Percentiles rank a stretch among this genome's conserved stretches.
phyloP scores from a whole-genome alignment of 2,329 filamentous ascomycete species.

The Penicillium sclerotiorum region DNA sequence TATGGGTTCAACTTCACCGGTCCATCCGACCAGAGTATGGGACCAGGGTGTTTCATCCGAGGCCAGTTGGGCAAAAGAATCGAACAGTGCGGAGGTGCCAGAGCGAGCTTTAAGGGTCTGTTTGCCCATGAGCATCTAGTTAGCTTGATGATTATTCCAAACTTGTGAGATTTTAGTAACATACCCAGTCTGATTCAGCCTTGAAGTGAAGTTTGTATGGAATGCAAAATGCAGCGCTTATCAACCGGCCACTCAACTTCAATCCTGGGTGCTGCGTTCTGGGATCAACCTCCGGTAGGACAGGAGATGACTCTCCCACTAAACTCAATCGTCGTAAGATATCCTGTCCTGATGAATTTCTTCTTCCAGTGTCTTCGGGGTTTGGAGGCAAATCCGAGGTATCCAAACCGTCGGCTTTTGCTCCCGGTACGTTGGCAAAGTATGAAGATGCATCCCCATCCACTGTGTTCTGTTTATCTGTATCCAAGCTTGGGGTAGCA shows the following conservation, averaged over 20 bases:
- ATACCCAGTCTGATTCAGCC: conserved; percentile 59
- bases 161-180: conserved; percentile 24
- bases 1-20: conserved; percentile 74
- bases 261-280: conserved; percentile 59
- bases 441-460: conserved; percentile 27
- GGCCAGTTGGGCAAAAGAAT: conserved; percentile 84
- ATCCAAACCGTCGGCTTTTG: conserved; percentile 20
- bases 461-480: conserved; percentile 23
- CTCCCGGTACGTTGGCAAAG: conserved; percentile 30
- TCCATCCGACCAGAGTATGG: conserved; percentile 92
- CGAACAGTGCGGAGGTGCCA: conserved; percentile 88
- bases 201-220: conserved; percentile 62
- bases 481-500: conserved; percentile 30
- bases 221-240: conserved; percentile 66
- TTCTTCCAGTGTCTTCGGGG: conserved; percentile 47
- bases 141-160: conserved; percentile 1
- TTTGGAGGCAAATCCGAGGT: conserved; percentile 28
- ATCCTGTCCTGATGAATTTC: conserved; percentile 52
- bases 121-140: conserved; percentile 8
- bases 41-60: conserved; percentile 85
- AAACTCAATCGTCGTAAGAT: conserved; percentile 58
- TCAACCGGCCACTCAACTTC: conserved; percentile 62
- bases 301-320: conserved; percentile 39
- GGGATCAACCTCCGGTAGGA: conserved; percentile 55
- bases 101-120: conserved; percentile 76